These are phyloP conservation scores for Theobroma grandiflorum DNA, from an alignment of 441 rosid genomes.

Conservation along the genomic window DNA sequence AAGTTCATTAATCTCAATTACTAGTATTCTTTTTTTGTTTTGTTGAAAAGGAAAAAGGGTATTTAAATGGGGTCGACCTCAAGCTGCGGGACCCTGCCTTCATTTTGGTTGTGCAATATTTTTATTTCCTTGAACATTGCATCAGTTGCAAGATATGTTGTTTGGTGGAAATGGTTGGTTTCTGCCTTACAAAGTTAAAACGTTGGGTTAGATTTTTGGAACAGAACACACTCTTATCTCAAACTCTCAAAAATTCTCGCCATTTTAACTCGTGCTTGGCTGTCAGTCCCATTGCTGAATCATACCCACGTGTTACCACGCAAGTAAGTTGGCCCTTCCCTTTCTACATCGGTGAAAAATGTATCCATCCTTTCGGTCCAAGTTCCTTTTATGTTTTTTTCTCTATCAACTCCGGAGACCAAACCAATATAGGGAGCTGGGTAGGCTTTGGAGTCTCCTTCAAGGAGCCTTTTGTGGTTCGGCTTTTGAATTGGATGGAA, in stretches of 20 bases:
- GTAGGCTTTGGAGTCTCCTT: not conserved
- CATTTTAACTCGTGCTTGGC: not conserved
- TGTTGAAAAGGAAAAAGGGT: not conserved
- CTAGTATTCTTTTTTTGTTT: not conserved
- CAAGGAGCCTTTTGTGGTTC: not conserved
- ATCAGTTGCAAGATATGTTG: not conserved
- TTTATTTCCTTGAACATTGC: not conserved
- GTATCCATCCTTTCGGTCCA: not conserved
- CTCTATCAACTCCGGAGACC: not conserved
- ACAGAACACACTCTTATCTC: not conserved
- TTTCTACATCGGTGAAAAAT: not conserved
- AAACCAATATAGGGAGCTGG: not conserved
- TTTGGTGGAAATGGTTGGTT: not conserved
- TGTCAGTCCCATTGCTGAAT: not conserved
- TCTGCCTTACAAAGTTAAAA: not conserved
- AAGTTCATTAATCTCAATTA: not conserved
- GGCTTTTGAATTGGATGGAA: not conserved
- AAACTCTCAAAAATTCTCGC: not conserved
- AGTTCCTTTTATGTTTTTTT: not conserved
- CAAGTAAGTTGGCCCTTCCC: not conserved
- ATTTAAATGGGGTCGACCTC: not conserved
- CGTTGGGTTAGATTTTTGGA: not conserved
- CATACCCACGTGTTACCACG: conserved; percentile 6
- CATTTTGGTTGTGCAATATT: not conserved
- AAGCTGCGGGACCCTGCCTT: not conserved